phyloP scores from a whole-genome alignment of 2,329 filamentous ascomycete genomes.

The Pyricularia grisea region DNA sequence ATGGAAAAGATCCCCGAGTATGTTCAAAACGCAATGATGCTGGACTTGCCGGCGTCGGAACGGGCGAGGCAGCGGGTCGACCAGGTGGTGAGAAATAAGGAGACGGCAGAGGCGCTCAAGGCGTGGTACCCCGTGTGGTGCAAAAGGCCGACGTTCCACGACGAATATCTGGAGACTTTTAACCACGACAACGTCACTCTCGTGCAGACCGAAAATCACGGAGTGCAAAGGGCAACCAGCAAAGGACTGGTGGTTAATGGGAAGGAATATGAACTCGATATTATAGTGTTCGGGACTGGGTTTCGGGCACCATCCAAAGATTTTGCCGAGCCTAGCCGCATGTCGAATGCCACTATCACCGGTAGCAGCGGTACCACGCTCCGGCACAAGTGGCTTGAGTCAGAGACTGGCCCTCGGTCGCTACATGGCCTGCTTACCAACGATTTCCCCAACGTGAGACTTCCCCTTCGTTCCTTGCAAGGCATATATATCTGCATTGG shows the following conservation, averaged over 20 bases:
- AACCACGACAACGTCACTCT: neutral
- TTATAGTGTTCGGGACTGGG: neutral
- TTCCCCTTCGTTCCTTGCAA: too few relatives aligned
- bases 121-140: neutral
- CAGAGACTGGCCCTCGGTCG: too few relatives aligned
- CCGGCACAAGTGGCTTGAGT: neutral
- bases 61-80: too few relatives aligned
- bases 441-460: too few relatives aligned
- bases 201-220: neutral
- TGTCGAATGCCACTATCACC: neutral
- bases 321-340: neutral
- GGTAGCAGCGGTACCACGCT: neutral
- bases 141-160: neutral
- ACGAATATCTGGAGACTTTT: neutral
- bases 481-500: too few relatives aligned
- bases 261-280: neutral
- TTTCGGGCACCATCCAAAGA: neutral
- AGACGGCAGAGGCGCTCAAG: neutral
- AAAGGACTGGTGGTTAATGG: neutral
- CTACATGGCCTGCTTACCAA: too few relatives aligned
- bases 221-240: neutral
- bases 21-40: too few relatives aligned
- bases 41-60: too few relatives aligned
- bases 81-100: too few relatives aligned
- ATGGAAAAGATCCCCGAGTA: too few relatives aligned